phyloP scores from a whole-genome alignment of 2,329 filamentous ascomycete species.

The Exophiala sp. region DNA sequence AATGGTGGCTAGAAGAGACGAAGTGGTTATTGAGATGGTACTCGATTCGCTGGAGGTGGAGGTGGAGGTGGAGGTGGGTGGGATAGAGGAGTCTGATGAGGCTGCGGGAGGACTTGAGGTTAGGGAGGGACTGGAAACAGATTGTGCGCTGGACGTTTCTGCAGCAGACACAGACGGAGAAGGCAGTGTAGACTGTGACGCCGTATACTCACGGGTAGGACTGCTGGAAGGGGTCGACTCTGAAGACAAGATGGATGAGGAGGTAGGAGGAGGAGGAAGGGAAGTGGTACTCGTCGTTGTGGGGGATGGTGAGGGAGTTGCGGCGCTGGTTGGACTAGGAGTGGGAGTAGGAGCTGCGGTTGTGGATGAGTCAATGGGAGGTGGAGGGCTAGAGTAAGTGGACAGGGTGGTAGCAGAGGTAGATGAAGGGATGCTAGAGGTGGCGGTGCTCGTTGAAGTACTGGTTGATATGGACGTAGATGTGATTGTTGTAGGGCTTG shows the following conservation, averaged over 20 bases:
- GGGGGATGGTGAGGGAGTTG: constrained; percentile 10
- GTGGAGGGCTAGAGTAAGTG: constrained; percentile 9
- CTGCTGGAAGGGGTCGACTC: constrained; percentile 4
- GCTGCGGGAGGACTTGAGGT: constrained; percentile 6
- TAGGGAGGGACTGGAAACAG: constrained; percentile 5
- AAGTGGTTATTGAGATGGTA: constrained; percentile 61
- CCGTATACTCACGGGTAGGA: constrained; percentile 17
- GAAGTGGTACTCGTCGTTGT: constrained; percentile 8
- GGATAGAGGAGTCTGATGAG: constrained; percentile 7
- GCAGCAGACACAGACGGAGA: constrained; percentile 2
- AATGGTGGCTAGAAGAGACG: constrained; percentile 10
- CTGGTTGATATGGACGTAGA: constrained; percentile 11
- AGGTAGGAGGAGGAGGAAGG: constrained; percentile 10
- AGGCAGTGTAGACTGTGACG: constrained; percentile 5
- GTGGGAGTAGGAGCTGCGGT: constrained; percentile 17
- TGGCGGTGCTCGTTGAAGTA: constrained; percentile 2
- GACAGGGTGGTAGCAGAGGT: constrained; percentile 1
- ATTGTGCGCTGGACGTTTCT: constrained; percentile 2
- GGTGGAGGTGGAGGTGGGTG: constrained; percentile 6
- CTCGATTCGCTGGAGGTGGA: constrained; percentile 8
- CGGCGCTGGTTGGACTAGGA: constrained; percentile 5
- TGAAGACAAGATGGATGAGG: not conserved
- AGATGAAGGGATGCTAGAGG: constrained; percentile 7
- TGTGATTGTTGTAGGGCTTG: constrained; percentile 5
- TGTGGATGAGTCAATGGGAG: constrained; percentile 14